Evolutionary conservation across 805 yeast species (phyloP).

Genomic region (Candida coquimbonensis): DNA sequence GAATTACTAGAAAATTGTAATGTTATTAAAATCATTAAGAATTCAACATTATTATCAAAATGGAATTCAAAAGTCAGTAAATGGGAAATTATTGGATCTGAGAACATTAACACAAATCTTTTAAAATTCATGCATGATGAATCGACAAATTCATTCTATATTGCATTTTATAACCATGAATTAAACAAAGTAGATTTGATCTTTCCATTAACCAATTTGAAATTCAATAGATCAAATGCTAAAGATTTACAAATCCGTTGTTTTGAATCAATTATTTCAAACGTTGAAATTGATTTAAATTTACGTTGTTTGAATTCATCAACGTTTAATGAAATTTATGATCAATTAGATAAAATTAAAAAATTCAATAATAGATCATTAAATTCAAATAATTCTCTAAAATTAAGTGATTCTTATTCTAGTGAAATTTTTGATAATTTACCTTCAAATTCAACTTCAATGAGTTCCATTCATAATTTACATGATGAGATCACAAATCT

Average conservation of each 20-base stretch:
- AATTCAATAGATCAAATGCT: conserved; percentile 8
- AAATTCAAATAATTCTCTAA: neutral
- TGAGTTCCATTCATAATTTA: conserved; percentile 15
- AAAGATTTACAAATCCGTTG: conserved; percentile 14
- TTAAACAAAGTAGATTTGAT: conserved; percentile 5
- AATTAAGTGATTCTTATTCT: conserved; percentile 3
- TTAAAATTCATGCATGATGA: conserved; percentile 14
- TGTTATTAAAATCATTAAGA: conserved; percentile 8
- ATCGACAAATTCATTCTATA: conserved; percentile 9
- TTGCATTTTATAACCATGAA: conserved; percentile 1
- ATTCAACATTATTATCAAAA: conserved; percentile 13
- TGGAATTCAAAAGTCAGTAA: conserved; percentile 15
- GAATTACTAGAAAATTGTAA: conserved; percentile 1
- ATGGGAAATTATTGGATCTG: conserved; percentile 18
- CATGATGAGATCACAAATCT: conserved; percentile 3
- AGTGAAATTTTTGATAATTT: conserved; percentile 13
- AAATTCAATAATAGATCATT: neutral
- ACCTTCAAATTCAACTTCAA: conserved; percentile 21
- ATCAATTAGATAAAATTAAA: conserved; percentile 9
- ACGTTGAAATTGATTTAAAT: conserved; percentile 14
- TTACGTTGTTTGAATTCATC: conserved; percentile 17
- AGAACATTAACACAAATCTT: conserved; percentile 9
- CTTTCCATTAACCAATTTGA: conserved; percentile 12
- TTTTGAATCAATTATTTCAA: conserved; percentile 6
- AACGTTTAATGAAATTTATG: conserved; percentile 8